Base-by-base conservation (phyloP, 768 basidiomycete genomes). In the Pleurotus citrinopileatus region DNA sequence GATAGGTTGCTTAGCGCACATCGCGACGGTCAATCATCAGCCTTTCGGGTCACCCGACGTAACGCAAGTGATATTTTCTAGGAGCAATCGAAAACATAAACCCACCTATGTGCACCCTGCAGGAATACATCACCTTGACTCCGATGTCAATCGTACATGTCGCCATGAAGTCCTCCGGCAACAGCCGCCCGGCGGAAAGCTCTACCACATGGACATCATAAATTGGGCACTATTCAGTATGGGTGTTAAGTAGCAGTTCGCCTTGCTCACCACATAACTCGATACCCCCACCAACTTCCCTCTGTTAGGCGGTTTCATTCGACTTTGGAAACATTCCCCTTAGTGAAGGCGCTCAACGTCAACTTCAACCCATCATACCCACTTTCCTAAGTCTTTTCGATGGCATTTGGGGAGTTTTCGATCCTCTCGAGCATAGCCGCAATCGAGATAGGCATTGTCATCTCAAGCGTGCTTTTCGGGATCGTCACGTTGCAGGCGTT, bases 401-500 rank as follows among this genome's bases (percentile, higher is more conserved):
- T n/a, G n/a, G n/a, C 32, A n/a, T n/a, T 34, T 34, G 32, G 32
- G 10, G n/a, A 34, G 9, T 34, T 34, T n/a, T 34, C 32, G 32
- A 34, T 34, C 32, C 32, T 34, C n/a, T 34, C 53, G 47, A 67
- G 62, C 22, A 56, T 65, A 9, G 64, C 61, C 1, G 61, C 63
- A 34, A 32, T 67, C 22, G 57, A 65, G 54, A 64, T 67, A 27
- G 66, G 66, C n/a, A 58, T 60, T 3, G 43, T 63, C 5, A 56
- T 67, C 25, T 57, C 63, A 19, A 55, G 63, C 8, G 64, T 65
- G 56, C 58, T 67, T 22, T 65, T 64, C 40, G 66, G 66, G 5
- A 54, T 67, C 15, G 62, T 64, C 22, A 63, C 64, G 5, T 46
- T 65, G 1, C 66, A 67, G 51, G 46, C 56, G 3, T 60, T 57